Conservation (phyloP, 176 grass and related monocot species). For the Triticum urartu region DNA sequence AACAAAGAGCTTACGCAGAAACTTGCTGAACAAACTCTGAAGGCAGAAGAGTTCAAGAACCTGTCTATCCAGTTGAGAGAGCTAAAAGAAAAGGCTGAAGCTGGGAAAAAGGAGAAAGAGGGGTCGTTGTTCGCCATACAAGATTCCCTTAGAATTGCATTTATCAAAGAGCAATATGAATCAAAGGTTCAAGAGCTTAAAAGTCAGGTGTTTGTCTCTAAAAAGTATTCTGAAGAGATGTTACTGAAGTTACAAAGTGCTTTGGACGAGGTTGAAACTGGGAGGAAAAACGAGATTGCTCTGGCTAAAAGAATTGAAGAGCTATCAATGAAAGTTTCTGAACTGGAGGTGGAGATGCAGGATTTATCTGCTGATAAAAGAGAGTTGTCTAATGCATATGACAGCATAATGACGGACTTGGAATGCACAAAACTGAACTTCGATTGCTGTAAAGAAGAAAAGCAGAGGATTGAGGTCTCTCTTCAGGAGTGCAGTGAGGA, state of each 20-base stretch:
- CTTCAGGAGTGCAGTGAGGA: conserved; percentile 87
- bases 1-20: conserved; percentile 70
- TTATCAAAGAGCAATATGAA: conserved; percentile 98
- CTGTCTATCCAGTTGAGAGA: conserved; percentile 84
- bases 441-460: conserved; percentile 95
- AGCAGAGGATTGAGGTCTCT: conserved; percentile 67
- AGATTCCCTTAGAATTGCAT: conserved; percentile 95
- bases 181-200: conserved; percentile 94
- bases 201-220: conserved; percentile 68
- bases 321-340: conserved; percentile 74
- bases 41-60: conserved; percentile 89
- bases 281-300: conserved; percentile 86
- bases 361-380: conserved; percentile 71
- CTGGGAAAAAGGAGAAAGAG: conserved; percentile 77
- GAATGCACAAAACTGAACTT: conserved; percentile 80
- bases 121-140: conserved; percentile 66
- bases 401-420: conserved; percentile 74
- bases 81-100: conserved; percentile 85
- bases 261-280: conserved; percentile 86
- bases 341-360: conserved; percentile 78
- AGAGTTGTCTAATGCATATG: conserved; percentile 83
- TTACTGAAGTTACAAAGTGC: conserved; percentile 89
- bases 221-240: conserved; percentile 99
- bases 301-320: conserved; percentile 92
- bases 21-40: conserved; percentile 84